Evolutionary conservation across 495 filamentous ascomycete genomes (phyloP).

Genomic region (Aspergillus olivimuriae): DNA sequence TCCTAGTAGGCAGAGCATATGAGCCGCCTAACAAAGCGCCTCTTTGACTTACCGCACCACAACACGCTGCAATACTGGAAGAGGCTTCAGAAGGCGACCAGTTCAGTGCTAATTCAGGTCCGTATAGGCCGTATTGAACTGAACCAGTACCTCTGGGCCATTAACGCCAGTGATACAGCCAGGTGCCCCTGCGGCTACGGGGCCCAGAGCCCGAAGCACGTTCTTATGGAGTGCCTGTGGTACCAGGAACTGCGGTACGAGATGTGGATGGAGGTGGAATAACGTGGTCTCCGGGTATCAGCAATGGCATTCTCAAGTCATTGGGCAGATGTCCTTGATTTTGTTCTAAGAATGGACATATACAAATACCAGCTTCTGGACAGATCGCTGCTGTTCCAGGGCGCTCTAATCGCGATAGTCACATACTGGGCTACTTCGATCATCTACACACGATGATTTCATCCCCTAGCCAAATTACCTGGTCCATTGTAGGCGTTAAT

Average conservation of each 20-base stretch:
- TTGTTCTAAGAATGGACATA: no score
- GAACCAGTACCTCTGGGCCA: slow-evolving; percentile 22
- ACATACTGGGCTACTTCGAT: no score
- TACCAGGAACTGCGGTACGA: neutral
- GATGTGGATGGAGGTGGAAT: slow-evolving; percentile 13
- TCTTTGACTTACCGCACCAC: neutral
- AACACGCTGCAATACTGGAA: slow-evolving; percentile 2
- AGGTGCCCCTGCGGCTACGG: slow-evolving; percentile 19
- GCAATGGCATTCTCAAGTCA: no score
- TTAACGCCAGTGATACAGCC: slow-evolving; percentile 21
- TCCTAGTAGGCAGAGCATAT: neutral
- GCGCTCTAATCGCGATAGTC: no score
- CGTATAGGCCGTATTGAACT: slow-evolving; percentile 27
- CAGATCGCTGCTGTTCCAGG: no score
- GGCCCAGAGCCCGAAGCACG: slow-evolving; percentile 21
- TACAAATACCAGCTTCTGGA: no score
- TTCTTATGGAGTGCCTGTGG: slow-evolving; percentile 22
- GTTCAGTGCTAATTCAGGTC: slow-evolving; percentile 24
- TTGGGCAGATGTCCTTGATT: no score
- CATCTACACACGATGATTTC: no score
- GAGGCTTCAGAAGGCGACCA: slow-evolving; percentile 13
- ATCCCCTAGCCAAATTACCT: no score
- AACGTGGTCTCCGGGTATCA: slow-evolving; percentile 18
- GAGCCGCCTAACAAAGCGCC: slow-evolving; percentile 1
- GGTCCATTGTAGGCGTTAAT: no score